Evolutionary conservation across 345 rosid species (phyloP).

Genomic region (Moricandia moricandioides): DNA sequence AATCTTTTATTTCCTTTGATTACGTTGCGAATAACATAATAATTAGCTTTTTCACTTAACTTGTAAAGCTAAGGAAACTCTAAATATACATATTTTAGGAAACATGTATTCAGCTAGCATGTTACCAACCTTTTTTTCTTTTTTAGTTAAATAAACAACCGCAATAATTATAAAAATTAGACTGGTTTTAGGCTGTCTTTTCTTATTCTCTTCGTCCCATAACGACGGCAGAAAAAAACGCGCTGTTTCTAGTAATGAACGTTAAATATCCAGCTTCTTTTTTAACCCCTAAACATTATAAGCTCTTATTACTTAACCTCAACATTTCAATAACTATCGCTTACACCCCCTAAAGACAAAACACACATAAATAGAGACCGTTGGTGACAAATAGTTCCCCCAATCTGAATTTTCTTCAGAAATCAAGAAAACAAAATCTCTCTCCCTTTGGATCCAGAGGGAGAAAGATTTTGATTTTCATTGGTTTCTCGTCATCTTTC

Average conservation of each 20-base stretch:
- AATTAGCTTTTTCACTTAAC: background rate
- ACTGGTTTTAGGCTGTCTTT: constrained; percentile 17
- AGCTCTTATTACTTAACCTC: background rate
- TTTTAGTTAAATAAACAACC: background rate
- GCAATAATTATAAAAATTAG: background rate
- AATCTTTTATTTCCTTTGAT: background rate
- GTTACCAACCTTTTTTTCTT: background rate
- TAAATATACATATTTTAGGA: background rate
- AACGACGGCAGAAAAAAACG: constrained; percentile 14
- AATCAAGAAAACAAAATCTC: background rate
- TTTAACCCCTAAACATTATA: background rate
- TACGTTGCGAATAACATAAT: background rate
- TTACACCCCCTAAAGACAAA: background rate
- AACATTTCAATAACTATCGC: background rate
- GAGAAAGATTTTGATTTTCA: constrained; percentile 17
- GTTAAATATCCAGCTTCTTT: background rate
- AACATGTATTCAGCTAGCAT: background rate
- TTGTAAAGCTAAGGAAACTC: background rate
- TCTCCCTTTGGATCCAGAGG: constrained; percentile 27
- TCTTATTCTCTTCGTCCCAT: constrained; percentile 4
- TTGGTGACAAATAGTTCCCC: constrained; percentile 2
- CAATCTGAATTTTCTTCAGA: background rate
- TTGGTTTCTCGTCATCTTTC: background rate
- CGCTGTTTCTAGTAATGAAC: constrained; percentile 9
- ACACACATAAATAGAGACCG: constrained; percentile 26